Conservation (phyloP, 805 yeast genomes). For the Nakazawaea wyomingensis region DNA sequence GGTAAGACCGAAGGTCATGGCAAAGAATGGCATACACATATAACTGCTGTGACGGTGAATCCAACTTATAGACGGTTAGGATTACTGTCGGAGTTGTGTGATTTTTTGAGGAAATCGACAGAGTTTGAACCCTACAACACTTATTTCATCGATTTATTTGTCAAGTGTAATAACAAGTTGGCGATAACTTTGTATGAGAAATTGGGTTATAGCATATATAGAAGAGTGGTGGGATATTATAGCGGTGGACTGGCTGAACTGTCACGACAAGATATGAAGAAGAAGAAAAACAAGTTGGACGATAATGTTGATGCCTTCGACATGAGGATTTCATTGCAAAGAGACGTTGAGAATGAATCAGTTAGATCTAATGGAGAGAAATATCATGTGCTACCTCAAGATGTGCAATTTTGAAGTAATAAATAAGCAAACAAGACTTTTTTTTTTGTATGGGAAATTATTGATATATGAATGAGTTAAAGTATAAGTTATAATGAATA, state of each 20-base stretch:
- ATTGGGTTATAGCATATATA: slow-evolving; percentile 75
- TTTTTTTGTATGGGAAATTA: too few relatives aligned
- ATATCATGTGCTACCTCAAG: slow-evolving; percentile 59
- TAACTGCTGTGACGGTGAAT: slow-evolving; percentile 90
- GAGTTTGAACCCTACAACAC: slow-evolving; percentile 72
- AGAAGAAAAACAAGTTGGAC: slow-evolving; percentile 36
- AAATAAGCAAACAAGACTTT: too few relatives aligned
- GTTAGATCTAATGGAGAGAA: slow-evolving; percentile 57
- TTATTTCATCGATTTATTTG: slow-evolving; percentile 86
- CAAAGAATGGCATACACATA: slow-evolving; percentile 92
- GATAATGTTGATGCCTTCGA: slow-evolving; percentile 86
- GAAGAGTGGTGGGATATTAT: slow-evolving; percentile 89
- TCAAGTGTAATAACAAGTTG: slow-evolving; percentile 73
- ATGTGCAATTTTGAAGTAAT: slow-evolving; percentile 53
- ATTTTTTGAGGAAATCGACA: slow-evolving; percentile 66
- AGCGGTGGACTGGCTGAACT: slow-evolving; percentile 39
- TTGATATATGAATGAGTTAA: too few relatives aligned
- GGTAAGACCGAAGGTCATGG: slow-evolving; percentile 91
- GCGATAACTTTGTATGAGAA: slow-evolving; percentile 83
- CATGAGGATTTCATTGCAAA: slow-evolving; percentile 62
- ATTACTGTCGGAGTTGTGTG: slow-evolving; percentile 74
- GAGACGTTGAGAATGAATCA: slow-evolving; percentile 51
- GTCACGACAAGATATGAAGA: slow-evolving; percentile 37
- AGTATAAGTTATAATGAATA: too few relatives aligned
- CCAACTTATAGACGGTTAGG: slow-evolving; percentile 81